Conservation (phyloP, 805 yeast species). For the Myxozyma monticola region DNA sequence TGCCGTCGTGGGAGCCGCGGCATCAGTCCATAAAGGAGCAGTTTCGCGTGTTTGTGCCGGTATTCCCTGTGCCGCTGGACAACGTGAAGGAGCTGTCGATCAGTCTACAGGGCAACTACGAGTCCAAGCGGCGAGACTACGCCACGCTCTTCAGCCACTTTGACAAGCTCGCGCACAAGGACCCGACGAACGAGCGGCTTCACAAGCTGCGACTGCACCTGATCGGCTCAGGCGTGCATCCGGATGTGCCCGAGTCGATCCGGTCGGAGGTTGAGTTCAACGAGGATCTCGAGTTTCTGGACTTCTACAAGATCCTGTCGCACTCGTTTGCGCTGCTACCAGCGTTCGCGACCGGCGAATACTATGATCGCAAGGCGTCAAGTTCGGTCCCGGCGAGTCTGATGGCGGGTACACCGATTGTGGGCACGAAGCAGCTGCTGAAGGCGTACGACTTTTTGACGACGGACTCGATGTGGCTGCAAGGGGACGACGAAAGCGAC, state of each 20-base stretch:
- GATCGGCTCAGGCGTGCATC: slow-evolving; percentile 27
- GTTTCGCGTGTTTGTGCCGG: slow-evolving; percentile 27
- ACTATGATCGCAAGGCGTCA: slow-evolving; percentile 29
- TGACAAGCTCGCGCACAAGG: slow-evolving; percentile 13
- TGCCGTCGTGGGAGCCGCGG: slow-evolving; percentile 23
- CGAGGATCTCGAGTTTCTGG: slow-evolving; percentile 28
- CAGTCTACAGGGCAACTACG: slow-evolving; percentile 30
- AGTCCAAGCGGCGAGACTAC: slow-evolving; percentile 29
- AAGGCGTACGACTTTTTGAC: slow-evolving; percentile 27
- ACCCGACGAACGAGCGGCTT: slow-evolving; percentile 13
- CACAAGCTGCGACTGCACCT: slow-evolving; percentile 26
- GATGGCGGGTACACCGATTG: slow-evolving; percentile 30
- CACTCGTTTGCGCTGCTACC: slow-evolving; percentile 28
- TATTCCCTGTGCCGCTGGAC: slow-evolving; percentile 27
- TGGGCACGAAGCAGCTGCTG: slow-evolving; percentile 22
- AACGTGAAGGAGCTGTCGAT: slow-evolving; percentile 25
- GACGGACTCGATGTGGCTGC: slow-evolving; percentile 29
- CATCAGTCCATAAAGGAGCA: slow-evolving; percentile 13
- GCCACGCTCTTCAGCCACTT: slow-evolving; percentile 24
- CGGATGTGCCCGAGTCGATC: slow-evolving; percentile 22
- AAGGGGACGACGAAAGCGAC: slow-evolving; percentile 26
- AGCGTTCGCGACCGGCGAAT: slow-evolving; percentile 29
- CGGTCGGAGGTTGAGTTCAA: slow-evolving; percentile 24
- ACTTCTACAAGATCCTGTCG: slow-evolving; percentile 25
- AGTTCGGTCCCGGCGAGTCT: slow-evolving; percentile 30